Evolutionary conservation across 2,329 filamentous ascomycete genomes (phyloP).

Genomic region (Leptographium flavum): DNA sequence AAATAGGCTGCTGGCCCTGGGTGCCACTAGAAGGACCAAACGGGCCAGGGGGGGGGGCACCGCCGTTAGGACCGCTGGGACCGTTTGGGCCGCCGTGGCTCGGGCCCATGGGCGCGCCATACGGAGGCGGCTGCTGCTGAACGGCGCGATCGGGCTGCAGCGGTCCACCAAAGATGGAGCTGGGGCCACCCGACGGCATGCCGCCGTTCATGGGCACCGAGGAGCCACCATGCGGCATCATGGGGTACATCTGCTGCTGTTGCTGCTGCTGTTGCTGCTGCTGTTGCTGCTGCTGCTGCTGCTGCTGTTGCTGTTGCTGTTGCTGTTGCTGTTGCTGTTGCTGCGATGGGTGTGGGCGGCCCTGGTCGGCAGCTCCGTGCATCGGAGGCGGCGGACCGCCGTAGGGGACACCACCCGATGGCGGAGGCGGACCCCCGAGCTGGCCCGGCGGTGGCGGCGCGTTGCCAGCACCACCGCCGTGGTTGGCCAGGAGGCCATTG

Average conservation of each 20-base stretch:
- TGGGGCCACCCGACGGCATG: slow-evolving; percentile 44
- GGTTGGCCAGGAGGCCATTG: slow-evolving; percentile 69
- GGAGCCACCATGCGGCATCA: slow-evolving; percentile 29
- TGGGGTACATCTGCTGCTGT: slow-evolving; percentile 43
- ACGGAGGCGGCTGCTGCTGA: slow-evolving; percentile 52
- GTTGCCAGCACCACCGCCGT: slow-evolving; percentile 29
- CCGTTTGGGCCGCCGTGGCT: slow-evolving; percentile 21
- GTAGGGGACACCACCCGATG: slow-evolving; percentile 34
- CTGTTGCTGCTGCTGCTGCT: slow-evolving; percentile 15
- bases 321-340: slow-evolving; percentile 8
- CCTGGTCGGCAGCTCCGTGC: slow-evolving; percentile 35
- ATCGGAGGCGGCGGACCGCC: slow-evolving; percentile 33
- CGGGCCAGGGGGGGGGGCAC: slow-evolving; percentile 12
- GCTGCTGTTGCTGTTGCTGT: slow-evolving; percentile 24
- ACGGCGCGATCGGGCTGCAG: slow-evolving; percentile 48
- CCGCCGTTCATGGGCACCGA: slow-evolving; percentile 35
- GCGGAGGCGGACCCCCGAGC: slow-evolving; percentile 28
- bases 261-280: slow-evolving; percentile 27
- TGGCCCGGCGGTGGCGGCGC: slow-evolving; percentile 29
- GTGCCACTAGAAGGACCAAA: slow-evolving; percentile 42
- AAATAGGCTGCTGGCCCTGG: slow-evolving; percentile 72
- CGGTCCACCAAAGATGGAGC: slow-evolving; percentile 55
- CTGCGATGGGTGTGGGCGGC: slow-evolving; percentile 6
- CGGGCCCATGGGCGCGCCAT: slow-evolving; percentile 27
- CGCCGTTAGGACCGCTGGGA: not conserved